phyloP scores from a whole-genome alignment of 805 yeast genomes.

The Myxozyma monticola region DNA sequence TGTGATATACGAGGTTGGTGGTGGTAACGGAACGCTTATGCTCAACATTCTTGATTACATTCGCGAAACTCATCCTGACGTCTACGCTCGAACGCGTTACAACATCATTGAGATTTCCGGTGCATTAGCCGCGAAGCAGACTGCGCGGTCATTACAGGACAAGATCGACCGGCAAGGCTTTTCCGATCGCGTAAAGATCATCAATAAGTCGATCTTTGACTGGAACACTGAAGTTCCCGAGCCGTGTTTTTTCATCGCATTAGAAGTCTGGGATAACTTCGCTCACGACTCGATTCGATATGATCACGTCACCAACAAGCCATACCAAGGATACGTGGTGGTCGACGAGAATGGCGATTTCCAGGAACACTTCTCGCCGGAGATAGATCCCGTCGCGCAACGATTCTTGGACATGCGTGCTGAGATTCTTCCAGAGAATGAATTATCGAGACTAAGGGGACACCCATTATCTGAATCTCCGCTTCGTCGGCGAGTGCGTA shows the following conservation, averaged over 20 bases:
- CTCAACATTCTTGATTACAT: conserved; percentile 66
- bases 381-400: conserved; percentile 42
- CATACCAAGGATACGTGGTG: conserved; percentile 75
- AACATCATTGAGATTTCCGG: conserved; percentile 71
- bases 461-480: conserved; percentile 65
- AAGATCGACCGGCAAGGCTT: conserved; percentile 48
- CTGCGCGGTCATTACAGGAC: conserved; percentile 38
- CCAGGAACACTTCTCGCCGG: conserved; percentile 56
- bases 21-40: conserved; percentile 89
- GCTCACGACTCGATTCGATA: conserved; percentile 80
- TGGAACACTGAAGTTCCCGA: conserved; percentile 53
- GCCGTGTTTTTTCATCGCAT: conserved; percentile 74
- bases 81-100: conserved; percentile 67
- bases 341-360: conserved; percentile 73
- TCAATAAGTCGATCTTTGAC: conserved; percentile 73
- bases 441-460: conserved; percentile 38
- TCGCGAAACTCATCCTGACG: conserved; percentile 63
- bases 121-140: conserved; percentile 61
- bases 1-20: conserved; percentile 82
- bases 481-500: conserved; percentile 45
- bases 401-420: conserved; percentile 59
- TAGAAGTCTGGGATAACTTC: conserved; percentile 82
- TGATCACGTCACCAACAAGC: conserved; percentile 63
- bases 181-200: conserved; percentile 56
- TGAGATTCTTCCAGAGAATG: conserved; percentile 30